Evolutionary conservation across 2,329 filamentous ascomycete species (phyloP).

Genomic region (Microsporum audouinii): DNA sequence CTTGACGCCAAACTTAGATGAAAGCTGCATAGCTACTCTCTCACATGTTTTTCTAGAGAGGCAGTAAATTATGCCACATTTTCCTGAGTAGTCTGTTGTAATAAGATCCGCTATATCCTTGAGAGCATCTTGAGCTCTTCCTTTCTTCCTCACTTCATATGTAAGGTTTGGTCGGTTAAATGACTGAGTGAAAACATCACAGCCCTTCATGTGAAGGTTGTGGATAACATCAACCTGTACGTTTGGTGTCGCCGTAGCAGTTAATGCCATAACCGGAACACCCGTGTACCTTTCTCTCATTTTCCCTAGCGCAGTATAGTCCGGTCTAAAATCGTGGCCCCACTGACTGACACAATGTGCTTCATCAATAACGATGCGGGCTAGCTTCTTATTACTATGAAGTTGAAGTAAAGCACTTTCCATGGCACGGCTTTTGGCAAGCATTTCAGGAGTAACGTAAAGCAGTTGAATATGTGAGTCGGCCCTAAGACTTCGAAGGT

Average conservation of each 20-base stretch:
- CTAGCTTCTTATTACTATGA: slow-evolving; percentile 60
- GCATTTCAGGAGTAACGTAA: slow-evolving; percentile 95
- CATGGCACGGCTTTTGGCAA: slow-evolving; percentile 67
- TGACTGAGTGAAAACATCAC: slow-evolving; percentile 74
- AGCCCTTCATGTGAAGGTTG: slow-evolving; percentile 72
- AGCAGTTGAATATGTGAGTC: slow-evolving; percentile 74
- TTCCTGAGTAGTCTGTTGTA: slow-evolving; percentile 52
- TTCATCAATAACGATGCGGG: slow-evolving; percentile 91
- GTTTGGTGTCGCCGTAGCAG: slow-evolving; percentile 85
- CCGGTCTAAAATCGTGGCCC: slow-evolving; percentile 94
- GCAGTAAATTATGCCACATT: slow-evolving; percentile 89
- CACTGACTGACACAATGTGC: slow-evolving; percentile 99
- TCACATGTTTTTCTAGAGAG: slow-evolving; percentile 77
- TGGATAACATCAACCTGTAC: slow-evolving; percentile 86
- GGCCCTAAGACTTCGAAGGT: slow-evolving; percentile 51
- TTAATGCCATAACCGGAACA: slow-evolving; percentile 88
- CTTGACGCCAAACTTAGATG: slow-evolving; percentile 50
- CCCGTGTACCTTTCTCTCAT: slow-evolving; percentile 60
- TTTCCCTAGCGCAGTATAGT: slow-evolving; percentile 78
- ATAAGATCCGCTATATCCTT: slow-evolving; percentile 50
- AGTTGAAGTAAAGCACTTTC: slow-evolving; percentile 54
- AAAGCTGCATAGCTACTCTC: slow-evolving; percentile 59
- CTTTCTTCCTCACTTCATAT: slow-evolving; percentile 71
- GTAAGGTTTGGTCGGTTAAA: slow-evolving; percentile 94
- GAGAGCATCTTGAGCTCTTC: slow-evolving; percentile 45